Conservation (phyloP, 805 yeast species). For the Peterozyma xylosa region DNA sequence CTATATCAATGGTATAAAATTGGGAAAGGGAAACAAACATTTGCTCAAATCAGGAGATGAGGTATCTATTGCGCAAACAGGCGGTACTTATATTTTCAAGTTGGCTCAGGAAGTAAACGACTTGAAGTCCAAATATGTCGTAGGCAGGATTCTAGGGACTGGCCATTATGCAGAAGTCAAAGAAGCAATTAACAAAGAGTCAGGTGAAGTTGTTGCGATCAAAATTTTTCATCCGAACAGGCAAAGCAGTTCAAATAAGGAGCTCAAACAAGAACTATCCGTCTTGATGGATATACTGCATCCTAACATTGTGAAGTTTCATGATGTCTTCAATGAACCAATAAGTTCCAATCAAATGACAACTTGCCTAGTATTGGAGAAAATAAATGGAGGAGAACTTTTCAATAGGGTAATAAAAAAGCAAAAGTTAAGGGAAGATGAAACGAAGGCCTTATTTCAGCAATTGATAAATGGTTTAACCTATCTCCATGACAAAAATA, state of each 20-base stretch:
- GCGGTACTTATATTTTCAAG: constrained; percentile 20
- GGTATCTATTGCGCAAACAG: constrained; percentile 37
- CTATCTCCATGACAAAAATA: constrained; percentile 88
- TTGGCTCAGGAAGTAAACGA: constrained; percentile 11
- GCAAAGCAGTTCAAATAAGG: constrained; percentile 17
- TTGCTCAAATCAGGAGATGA: constrained; percentile 59
- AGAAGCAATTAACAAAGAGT: constrained; percentile 50
- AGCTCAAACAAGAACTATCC: constrained; percentile 57
- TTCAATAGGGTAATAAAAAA: constrained; percentile 66
- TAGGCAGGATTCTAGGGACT: constrained; percentile 58
- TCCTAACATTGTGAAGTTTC: constrained; percentile 60
- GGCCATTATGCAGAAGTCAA: constrained; percentile 83
- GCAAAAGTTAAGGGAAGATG: constrained; percentile 52
- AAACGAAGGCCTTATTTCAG: constrained; percentile 49
- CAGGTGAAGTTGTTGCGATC: constrained; percentile 62
- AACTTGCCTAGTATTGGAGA: constrained; percentile 62
- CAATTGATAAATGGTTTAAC: constrained; percentile 59
- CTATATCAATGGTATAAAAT: constrained; percentile 47
- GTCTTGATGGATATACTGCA: constrained; percentile 60
- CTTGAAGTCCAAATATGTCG: constrained; percentile 25
- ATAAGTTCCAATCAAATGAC: constrained; percentile 35
- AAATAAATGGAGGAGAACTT: constrained; percentile 67
- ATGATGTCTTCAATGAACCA: constrained; percentile 48
- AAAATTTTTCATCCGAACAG: constrained; percentile 51
- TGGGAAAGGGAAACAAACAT: constrained; percentile 40